Percentiles rank a stretch among this genome's conserved stretches.
Evolutionary conservation across 352 stramenopile species (phyloP).

Genomic region (Thraustotheca clavata): DNA sequence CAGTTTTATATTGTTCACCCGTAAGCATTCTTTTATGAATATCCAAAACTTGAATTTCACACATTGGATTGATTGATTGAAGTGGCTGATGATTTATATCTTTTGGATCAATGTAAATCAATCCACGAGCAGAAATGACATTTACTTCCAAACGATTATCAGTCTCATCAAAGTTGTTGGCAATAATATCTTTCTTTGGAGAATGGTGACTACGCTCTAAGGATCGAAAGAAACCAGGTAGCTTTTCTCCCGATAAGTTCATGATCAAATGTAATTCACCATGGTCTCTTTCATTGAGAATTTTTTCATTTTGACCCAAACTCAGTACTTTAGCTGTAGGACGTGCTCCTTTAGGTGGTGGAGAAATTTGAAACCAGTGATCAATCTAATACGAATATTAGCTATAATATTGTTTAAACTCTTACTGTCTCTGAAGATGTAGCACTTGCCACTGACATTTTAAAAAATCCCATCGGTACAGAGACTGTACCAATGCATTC

Average conservation of each 20-base stretch:
- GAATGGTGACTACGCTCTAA: background rate
- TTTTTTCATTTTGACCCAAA: constrained; percentile 29
- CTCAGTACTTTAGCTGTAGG: constrained; percentile 5
- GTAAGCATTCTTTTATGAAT: constrained; percentile 31
- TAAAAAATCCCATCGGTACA: constrained; percentile 50
- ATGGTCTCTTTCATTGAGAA: constrained; percentile 31
- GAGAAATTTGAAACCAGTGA: constrained; percentile 54
- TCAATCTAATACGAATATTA: constrained; percentile 28
- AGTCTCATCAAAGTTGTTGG: constrained; percentile 35
- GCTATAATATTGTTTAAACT: background rate
- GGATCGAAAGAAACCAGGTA: constrained; percentile 56
- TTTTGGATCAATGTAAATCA: constrained; percentile 53
- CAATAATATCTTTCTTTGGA: constrained; percentile 11
- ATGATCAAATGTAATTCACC: constrained; percentile 60
- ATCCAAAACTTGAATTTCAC: constrained; percentile 50
- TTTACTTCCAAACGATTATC: constrained; percentile 64
- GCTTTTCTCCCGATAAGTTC: constrained; percentile 48
- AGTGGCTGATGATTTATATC: constrained; percentile 34
- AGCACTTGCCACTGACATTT: constrained; percentile 51
- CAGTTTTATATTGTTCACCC: constrained; percentile 42
- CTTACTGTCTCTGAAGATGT: constrained; percentile 38
- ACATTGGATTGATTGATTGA: constrained; percentile 36
- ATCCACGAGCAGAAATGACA: constrained; percentile 36
- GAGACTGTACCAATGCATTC: constrained; percentile 47
- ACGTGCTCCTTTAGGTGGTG: constrained; percentile 22